Evolutionary conservation across 305 asterid genomes (phyloP).

Genomic region (Solanum hybrid): DNA sequence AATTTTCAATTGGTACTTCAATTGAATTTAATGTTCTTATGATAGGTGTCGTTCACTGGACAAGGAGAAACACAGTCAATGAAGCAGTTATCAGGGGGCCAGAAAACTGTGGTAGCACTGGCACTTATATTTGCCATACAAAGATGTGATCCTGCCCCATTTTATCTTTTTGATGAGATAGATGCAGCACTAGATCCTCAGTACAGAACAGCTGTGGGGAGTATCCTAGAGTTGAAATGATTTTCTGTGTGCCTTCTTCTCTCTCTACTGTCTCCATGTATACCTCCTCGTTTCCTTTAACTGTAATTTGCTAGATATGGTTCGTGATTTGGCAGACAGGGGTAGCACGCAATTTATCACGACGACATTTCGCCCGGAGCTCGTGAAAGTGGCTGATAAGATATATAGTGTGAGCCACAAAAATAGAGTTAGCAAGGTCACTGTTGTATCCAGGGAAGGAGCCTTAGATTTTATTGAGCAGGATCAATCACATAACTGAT

Average conservation of each 20-base stretch:
- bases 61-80: slow-evolving; percentile 98
- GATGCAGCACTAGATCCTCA: slow-evolving; percentile 99
- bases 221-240: slow-evolving; percentile 56
- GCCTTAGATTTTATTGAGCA: slow-evolving; percentile 83
- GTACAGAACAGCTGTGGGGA: slow-evolving; percentile 97
- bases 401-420: slow-evolving; percentile 90
- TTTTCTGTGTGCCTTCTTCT: slow-evolving; percentile 9
- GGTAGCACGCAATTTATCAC: slow-evolving; percentile 92
- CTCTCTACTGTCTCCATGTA: background rate
- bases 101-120: slow-evolving; percentile 97
- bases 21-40: background rate
- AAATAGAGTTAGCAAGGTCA: slow-evolving; percentile 80
- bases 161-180: slow-evolving; percentile 97
- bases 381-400: slow-evolving; percentile 96
- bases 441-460: slow-evolving; percentile 60
- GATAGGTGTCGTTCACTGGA: slow-evolving; percentile 94
- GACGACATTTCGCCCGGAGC: slow-evolving; percentile 86
- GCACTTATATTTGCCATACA: slow-evolving; percentile 94
- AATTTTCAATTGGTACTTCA: background rate
- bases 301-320: slow-evolving; percentile 63
- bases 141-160: slow-evolving; percentile 99
- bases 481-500: slow-evolving; percentile 74
- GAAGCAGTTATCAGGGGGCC: slow-evolving; percentile 98
- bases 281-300: slow-evolving; percentile 27
- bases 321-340: slow-evolving; percentile 85